Conservation (phyloP, 352 stramenopile species). For the Blastocystis sp. region DNA sequence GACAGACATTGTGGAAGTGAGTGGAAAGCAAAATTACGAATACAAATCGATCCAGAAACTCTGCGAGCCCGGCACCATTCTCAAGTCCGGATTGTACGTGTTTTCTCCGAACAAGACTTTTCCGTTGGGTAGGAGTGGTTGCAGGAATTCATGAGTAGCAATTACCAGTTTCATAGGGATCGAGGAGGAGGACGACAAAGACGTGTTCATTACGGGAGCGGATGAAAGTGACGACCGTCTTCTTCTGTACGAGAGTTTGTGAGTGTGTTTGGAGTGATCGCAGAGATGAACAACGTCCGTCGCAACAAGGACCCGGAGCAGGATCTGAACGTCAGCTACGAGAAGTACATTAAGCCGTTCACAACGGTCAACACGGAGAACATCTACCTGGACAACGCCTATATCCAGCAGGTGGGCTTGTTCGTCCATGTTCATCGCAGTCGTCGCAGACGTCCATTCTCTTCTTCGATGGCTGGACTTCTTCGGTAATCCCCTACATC, state of each 20-base stretch:
- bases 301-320: slow-evolving; percentile 28
- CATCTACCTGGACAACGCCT: slow-evolving; percentile 44
- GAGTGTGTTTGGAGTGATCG: neutral
- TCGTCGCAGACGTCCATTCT: slow-evolving; percentile 21
- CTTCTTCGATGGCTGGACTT: slow-evolving; percentile 44
- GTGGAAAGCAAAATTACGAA: slow-evolving; percentile 49
- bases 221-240: slow-evolving; percentile 20
- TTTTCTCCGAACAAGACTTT: slow-evolving; percentile 44
- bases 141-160: neutral
- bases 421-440: neutral
- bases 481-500: slow-evolving; percentile 41
- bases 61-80: neutral
- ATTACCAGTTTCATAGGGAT: slow-evolving; percentile 37
- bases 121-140: neutral
- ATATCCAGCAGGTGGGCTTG: neutral
- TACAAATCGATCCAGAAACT: slow-evolving; percentile 24
- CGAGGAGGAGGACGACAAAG: slow-evolving; percentile 15
- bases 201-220: neutral
- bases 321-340: slow-evolving; percentile 5
- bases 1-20: neutral
- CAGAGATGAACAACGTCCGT: slow-evolving; percentile 48
- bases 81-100: slow-evolving; percentile 48
- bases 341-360: slow-evolving; percentile 6
- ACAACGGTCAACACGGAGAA: slow-evolving; percentile 21
- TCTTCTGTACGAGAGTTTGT: slow-evolving; percentile 16